These are phyloP conservation scores for Podochytrium sp. DNA, from an alignment of 192 early-diverging fungal species.

Conservation along the genomic window DNA sequence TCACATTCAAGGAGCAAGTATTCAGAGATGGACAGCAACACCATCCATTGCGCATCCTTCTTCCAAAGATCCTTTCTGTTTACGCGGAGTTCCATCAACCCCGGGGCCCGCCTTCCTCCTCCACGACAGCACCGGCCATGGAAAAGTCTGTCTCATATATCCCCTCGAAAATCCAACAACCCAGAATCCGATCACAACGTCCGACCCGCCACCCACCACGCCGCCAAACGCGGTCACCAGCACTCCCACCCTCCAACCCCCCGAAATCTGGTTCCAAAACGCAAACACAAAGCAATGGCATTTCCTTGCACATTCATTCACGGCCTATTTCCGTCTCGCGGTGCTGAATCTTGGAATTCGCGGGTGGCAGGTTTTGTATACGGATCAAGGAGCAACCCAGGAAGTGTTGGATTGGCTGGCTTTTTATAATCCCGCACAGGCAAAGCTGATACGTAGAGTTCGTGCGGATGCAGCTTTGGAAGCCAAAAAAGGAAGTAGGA, in stretches of 20 bases:
- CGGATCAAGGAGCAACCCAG: conserved; percentile 22
- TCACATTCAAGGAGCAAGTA: not conserved
- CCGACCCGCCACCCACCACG: not conserved
- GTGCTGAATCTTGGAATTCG: conserved; percentile 38
- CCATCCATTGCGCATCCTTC: too few relatives aligned
- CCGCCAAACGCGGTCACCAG: not conserved
- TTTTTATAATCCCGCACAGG: conserved; percentile 24
- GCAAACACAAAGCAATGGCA: conserved; percentile 14
- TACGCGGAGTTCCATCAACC: not conserved
- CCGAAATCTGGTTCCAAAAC: conserved; percentile 33
- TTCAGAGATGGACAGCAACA: too few relatives aligned
- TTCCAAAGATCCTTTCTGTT: too few relatives aligned
- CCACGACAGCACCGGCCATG: conserved; percentile 10
- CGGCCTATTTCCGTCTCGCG: conserved; percentile 37
- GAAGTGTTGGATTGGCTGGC: conserved; percentile 30
- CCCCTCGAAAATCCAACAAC: too few relatives aligned
- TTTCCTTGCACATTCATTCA: conserved; percentile 29
- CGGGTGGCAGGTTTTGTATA: conserved; percentile 41
- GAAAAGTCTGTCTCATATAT: conserved; percentile 34
- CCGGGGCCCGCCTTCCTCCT: conserved; percentile 32
- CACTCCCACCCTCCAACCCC: not conserved
- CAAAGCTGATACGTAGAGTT: not conserved
- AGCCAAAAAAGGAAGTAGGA: not conserved
- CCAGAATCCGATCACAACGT: conserved; percentile 5
- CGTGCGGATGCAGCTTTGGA: not conserved